Evolutionary conservation across 2,329 filamentous ascomycete genomes (phyloP), one percentile per base, ranked within the genome.

Genomic region (Ilyonectria sp.): DNA sequence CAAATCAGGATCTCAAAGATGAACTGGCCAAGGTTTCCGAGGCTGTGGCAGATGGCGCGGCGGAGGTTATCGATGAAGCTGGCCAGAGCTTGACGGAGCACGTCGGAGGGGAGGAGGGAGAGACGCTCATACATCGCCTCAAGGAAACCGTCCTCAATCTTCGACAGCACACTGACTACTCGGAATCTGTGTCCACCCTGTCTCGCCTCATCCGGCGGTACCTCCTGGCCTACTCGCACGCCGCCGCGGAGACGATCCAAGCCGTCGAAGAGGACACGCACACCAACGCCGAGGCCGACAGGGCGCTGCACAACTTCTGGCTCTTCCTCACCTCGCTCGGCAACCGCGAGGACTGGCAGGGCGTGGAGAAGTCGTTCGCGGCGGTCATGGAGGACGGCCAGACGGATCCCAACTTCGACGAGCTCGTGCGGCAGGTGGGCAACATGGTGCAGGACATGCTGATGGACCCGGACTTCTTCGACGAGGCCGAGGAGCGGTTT

Each of bases 391-490:
- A 90, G 52, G 92, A 97, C 77, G 90, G 92, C 3, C 85, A 92
- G 66, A 91, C 90, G 37, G 94, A 97, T 73, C 92, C 93, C 0
- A 90, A 96, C 60, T 96, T 97, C 67, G 94, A 98, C 74, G 84
- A 90, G 15, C 82, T 97, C 26, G 89, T 97, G 77, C 86, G 86
- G 23, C 90, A 97, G 52, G 83, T 95, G 35, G 93, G 92, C 11
- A 89, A 91, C 61, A 89, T 93, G 4, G 80, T 97, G 5, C 92
- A 97, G 76, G 91, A 92, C 69, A 91, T 98, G 79, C 83, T 98
- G 47, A 96, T 91, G 0, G 93, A 98, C 69, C 95, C 95, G 0
- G 88, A 91, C 4, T 98, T 97, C 80, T 93, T 97, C 75, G 92
- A 95, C 53, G 86, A 93, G 44, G 90, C 90, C 0, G 89, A 92